Base-by-base conservation (phyloP, 352 stramenopile species). In the Salisapilia sapeloensis region DNA sequence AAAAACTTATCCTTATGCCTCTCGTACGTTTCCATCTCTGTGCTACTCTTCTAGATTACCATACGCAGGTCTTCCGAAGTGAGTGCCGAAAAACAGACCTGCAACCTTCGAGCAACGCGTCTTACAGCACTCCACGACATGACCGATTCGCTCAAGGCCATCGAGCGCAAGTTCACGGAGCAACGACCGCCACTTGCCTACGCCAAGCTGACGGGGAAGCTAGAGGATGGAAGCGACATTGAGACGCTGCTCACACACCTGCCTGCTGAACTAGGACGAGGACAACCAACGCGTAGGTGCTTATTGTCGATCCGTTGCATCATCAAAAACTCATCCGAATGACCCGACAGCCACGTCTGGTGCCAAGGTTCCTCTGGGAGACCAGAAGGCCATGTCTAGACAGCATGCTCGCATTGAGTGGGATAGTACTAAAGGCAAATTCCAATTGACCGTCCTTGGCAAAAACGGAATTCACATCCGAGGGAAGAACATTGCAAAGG, bases 381-480 rank as follows among this genome's bases (percentile, higher is more conserved):
- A 89, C 32, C 67, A 84, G 26, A 89, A 84, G 37, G 60, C 74
- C 29, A 75, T 89, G 26, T 86, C 70, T 9, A 37, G 74, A 4
- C 47, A 71, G 29, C 74, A 89, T 35, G 74, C 67, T 37, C 60
- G 64, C 23, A 83, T 89, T 44, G 52, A 77, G 28, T 89, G 74
- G 74, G 86, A 65, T 31, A 49, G 66, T 27, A 58, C 55, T 12
- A 69, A 79, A 35, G 66, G 64, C 35, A 67, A 62, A 47, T 84
- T 89, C 30, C 66, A 89, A 46, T 29, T 89, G 24, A 43, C 62
- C 26, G 81, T 70, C 45, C 45, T 89, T 4, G 74, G 74, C 33
- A 89, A 89, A 50, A 89, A 89, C 45, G 70, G 70, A 14, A 56
- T 89, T 32, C 83, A 76, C 29, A 67, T 57, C 10, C 52, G 58